A percentile compares a stretch with the other conserved stretches of the same genome.
Conservation (phyloP, 2,329 filamentous ascomycete species). For the Fusarium bulbicola region DNA sequence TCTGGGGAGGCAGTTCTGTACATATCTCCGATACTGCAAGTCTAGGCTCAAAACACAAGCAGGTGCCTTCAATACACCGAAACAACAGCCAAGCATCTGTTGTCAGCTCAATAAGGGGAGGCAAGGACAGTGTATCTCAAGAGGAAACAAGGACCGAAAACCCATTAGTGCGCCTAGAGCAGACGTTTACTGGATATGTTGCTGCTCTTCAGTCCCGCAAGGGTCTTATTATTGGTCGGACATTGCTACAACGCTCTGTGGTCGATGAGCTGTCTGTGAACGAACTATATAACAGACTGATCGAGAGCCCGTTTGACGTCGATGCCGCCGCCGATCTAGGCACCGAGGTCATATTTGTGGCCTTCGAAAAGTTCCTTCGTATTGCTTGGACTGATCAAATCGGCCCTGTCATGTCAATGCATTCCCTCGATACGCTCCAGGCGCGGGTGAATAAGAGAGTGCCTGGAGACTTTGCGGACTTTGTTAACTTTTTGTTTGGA, state of each 20-base stretch:
- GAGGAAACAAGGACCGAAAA: slow-evolving; percentile 69
- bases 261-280: slow-evolving; percentile 86
- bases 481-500: slow-evolving; percentile 69
- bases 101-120: slow-evolving; percentile 61
- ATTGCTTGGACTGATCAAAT: slow-evolving; percentile 91
- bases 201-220: slow-evolving; percentile 85
- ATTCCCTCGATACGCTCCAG: slow-evolving; percentile 79
- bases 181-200: slow-evolving; percentile 85
- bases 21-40: slow-evolving; percentile 47
- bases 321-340: slow-evolving; percentile 78
- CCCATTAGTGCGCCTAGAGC: slow-evolving; percentile 78
- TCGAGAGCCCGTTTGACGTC: slow-evolving; percentile 83
- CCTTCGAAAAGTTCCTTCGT: slow-evolving; percentile 92
- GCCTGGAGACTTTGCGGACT: slow-evolving; percentile 77
- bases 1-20: slow-evolving; percentile 71
- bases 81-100: slow-evolving; percentile 63
- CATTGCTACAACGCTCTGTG: slow-evolving; percentile 72
- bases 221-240: slow-evolving; percentile 84
- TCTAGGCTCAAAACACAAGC: slow-evolving; percentile 51
- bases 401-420: slow-evolving; percentile 80
- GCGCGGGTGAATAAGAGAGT: slow-evolving; percentile 71
- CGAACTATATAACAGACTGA: slow-evolving; percentile 87
- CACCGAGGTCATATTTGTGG: slow-evolving; percentile 86
- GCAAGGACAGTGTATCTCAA: slow-evolving; percentile 49
- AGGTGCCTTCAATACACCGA: slow-evolving; percentile 52